Conservation (phyloP, 495 filamentous ascomycete species). For the Neurospora terricola region DNA sequence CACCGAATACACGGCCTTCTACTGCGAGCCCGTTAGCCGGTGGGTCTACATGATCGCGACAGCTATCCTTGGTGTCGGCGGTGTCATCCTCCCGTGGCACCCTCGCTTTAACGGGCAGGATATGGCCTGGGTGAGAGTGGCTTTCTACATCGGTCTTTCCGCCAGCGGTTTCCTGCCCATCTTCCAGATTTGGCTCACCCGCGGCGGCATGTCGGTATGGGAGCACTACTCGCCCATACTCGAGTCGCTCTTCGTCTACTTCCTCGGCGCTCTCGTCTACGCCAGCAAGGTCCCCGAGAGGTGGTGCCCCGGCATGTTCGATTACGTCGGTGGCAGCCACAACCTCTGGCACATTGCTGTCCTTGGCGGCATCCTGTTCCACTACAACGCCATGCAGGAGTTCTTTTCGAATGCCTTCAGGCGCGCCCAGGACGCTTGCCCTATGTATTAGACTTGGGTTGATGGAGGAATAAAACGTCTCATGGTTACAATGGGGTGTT, state of each 20-base stretch:
- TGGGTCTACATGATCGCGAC: slow-evolving; percentile 82
- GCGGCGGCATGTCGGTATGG: slow-evolving; percentile 62
- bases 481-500: not conserved
- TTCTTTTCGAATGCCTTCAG: slow-evolving; percentile 83
- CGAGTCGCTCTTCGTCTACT: slow-evolving; percentile 79
- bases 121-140: slow-evolving; percentile 85
- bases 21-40: slow-evolving; percentile 83
- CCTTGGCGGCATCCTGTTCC: slow-evolving; percentile 89
- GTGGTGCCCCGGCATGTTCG: slow-evolving; percentile 85
- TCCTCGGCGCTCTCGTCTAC: slow-evolving; percentile 76
- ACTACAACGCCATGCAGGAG: slow-evolving; percentile 91
- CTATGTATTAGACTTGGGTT: slow-evolving; percentile 25
- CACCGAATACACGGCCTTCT: slow-evolving; percentile 96
- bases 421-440: slow-evolving; percentile 48
- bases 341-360: slow-evolving; percentile 98
- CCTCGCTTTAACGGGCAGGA: slow-evolving; percentile 88
- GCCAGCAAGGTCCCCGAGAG: slow-evolving; percentile 90
- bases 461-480: not conserved
- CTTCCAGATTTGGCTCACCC: slow-evolving; percentile 66
- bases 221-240: slow-evolving; percentile 85
- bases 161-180: slow-evolving; percentile 89
- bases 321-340: slow-evolving; percentile 89
- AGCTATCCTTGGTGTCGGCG: slow-evolving; percentile 69
- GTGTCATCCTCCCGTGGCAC: slow-evolving; percentile 92
- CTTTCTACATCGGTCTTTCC: slow-evolving; percentile 81